Percentiles rank a stretch among this genome's conserved stretches.
These are phyloP conservation scores for Gossypium davidsonii DNA, from an alignment of 441 rosid species.

Conservation along the genomic window DNA sequence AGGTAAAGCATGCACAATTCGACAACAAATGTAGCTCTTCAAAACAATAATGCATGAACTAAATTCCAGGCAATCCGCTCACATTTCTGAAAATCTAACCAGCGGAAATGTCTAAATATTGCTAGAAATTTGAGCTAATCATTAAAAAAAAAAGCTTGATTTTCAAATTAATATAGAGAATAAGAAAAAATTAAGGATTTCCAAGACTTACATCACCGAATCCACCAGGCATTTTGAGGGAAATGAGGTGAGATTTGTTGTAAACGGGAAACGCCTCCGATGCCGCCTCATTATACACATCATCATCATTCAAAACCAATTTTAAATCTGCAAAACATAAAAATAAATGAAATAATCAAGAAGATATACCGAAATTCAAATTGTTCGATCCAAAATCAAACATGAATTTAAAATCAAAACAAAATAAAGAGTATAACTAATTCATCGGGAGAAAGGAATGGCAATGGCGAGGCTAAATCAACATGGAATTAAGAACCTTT, in stretches of 20 bases:
- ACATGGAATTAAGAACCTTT: conserved; percentile 33
- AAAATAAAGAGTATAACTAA: not conserved
- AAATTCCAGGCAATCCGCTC: not conserved
- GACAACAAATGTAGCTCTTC: not conserved
- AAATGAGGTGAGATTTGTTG: conserved; percentile 85
- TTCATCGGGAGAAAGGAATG: not conserved
- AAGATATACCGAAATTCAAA: not conserved
- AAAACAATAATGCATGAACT: not conserved
- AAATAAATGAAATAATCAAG: not conserved
- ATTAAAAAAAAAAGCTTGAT: not conserved
- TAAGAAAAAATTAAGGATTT: not conserved
- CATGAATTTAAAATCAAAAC: not conserved
- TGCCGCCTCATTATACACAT: conserved; percentile 69
- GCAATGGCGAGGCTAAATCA: not conserved
- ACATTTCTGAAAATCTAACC: not conserved
- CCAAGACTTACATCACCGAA: conserved; percentile 57
- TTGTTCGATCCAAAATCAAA: not conserved
- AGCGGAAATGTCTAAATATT: not conserved
- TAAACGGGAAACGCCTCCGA: conserved; percentile 73
- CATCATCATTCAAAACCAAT: conserved; percentile 61
- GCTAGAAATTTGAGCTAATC: not conserved
- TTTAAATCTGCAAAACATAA: conserved; percentile 52
- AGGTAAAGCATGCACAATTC: not conserved
- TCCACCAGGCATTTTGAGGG: conserved; percentile 61
- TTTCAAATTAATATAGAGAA: not conserved